Evolutionary conservation across 2,329 filamentous ascomycete genomes (phyloP).

Genomic region (Pseudogymnoascus sp.): DNA sequence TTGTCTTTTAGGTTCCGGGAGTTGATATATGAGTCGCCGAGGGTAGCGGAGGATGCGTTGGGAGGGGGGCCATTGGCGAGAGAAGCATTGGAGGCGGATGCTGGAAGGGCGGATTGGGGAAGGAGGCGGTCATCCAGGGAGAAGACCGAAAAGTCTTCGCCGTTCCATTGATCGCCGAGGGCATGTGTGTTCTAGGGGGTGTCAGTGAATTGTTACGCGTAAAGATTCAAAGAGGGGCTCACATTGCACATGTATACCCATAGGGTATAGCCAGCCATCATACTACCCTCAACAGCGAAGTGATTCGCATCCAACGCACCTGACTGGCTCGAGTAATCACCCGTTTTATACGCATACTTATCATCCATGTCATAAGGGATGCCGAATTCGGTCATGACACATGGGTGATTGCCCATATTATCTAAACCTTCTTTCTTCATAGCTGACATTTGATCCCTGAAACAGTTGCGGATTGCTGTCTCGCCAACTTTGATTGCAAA

Average conservation of each 20-base stretch:
- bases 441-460: slow-evolving; percentile 75
- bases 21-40: slow-evolving; percentile 40
- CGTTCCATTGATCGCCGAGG: slow-evolving; percentile 93
- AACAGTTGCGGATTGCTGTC: slow-evolving; percentile 86
- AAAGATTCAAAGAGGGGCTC: slow-evolving; percentile 24
- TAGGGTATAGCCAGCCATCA: slow-evolving; percentile 75
- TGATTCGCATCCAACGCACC: slow-evolving; percentile 94
- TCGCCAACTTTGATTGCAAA: slow-evolving; percentile 92
- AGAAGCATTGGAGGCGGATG: slow-evolving; percentile 35
- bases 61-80: slow-evolving; percentile 24
- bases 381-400: slow-evolving; percentile 87
- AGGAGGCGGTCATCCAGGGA: slow-evolving; percentile 70
- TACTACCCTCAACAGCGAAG: slow-evolving; percentile 78
- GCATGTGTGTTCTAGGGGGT: slow-evolving; percentile 65
- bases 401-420: slow-evolving; percentile 79
- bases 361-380: slow-evolving; percentile 99
- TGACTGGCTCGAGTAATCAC: slow-evolving; percentile 87
- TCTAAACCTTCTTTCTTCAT: slow-evolving; percentile 82
- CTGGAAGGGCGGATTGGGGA: slow-evolving; percentile 42
- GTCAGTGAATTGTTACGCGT: slow-evolving; percentile 16
- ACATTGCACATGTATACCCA: slow-evolving; percentile 78
- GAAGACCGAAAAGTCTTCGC: slow-evolving; percentile 87
- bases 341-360: slow-evolving; percentile 88
- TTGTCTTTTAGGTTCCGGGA: slow-evolving; percentile 68
- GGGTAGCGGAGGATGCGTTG: slow-evolving; percentile 34